These are phyloP conservation scores for Truncatella angustata DNA, from an alignment of 2,329 filamentous ascomycete genomes.

Conservation along the genomic window DNA sequence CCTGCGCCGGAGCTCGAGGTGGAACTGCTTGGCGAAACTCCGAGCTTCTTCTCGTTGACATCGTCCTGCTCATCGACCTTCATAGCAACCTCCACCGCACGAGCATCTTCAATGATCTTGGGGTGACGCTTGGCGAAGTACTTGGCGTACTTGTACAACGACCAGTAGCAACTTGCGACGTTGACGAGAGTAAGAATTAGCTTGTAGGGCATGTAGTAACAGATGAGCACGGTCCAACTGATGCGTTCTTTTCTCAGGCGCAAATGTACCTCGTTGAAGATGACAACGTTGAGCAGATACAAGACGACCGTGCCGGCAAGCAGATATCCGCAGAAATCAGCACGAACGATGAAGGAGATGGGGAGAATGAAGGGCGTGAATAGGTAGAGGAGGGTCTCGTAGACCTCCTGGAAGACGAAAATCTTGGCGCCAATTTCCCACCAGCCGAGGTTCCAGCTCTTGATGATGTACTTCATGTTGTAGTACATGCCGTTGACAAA, in stretches of 20 bases:
- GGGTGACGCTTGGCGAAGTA: constrained; percentile 46
- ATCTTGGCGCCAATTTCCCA: constrained; percentile 49
- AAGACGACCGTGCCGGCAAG: constrained; percentile 36
- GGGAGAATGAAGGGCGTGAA: constrained; percentile 43
- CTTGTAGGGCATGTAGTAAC: constrained; percentile 46
- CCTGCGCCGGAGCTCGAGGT: background rate
- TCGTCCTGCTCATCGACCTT: constrained; percentile 14
- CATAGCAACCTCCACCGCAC: constrained; percentile 19
- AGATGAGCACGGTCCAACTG: constrained; percentile 30
- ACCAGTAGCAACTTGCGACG: constrained; percentile 38
- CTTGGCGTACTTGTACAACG: constrained; percentile 40
- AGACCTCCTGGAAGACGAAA: constrained; percentile 45
- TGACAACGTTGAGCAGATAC: constrained; percentile 40
- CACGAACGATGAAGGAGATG: constrained; percentile 41
- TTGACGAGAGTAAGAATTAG: constrained; percentile 42
- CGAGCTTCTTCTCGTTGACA: constrained; percentile 2
- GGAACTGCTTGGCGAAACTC: background rate
- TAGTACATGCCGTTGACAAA: constrained; percentile 47
- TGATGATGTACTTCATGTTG: constrained; percentile 43
- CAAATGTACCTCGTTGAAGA: constrained; percentile 49
- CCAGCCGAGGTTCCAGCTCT: constrained; percentile 44
- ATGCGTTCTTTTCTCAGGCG: constrained; percentile 42
- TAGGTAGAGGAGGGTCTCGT: constrained; percentile 44
- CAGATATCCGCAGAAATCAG: constrained; percentile 35
- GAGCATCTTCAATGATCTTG: constrained; percentile 43